Evolutionary conservation across 1,284 basidiomycete genomes (phyloP), one percentile per base, ranked within the genome.

Genomic region (Melampsora medusae): DNA sequence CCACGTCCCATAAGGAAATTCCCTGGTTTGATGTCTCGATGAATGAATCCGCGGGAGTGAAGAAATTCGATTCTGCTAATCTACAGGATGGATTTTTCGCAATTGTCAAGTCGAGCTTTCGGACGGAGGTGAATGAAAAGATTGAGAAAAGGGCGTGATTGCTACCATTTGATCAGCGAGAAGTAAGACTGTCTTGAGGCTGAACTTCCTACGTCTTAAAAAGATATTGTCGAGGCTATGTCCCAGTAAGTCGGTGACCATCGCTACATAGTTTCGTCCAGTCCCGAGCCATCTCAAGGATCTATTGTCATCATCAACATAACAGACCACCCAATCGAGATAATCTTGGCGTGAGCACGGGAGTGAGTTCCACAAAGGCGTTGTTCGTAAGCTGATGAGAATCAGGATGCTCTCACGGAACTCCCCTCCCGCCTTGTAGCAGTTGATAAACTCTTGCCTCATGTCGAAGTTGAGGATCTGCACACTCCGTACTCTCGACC

Each of bases 391-490:
- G 35, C 6, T 64, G 35, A 31, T 17, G 19, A 38, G 35, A 9
- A 31, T 35, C 61, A 28, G 10, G 61, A 64, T 31, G 25, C 22
- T n/a, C 69, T 72, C 65, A 72, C 50, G 82, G 81, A 46, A 83
- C 81, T 48, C 82, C 82, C 28, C 82, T 81, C 68, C 82, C 81
- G 35, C 82, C 82, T 14, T 82, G 81, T 4, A 83, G 79, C 16
- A 82, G 81, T 78, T 82, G 82, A 81, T 83, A 83, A 62, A 83
- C 81, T 77, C 82, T 83, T 66, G 82, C 82, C 77, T 83, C 82
- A 72, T 83, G 82, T 79, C 82, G 81, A 70, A 83, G 80, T 79
- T 83, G 82, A 25, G 82, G 82, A 78, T 83, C 82, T 79, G 82
- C 82, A 42, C 82, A 81, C 78, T 83, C 82, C 78, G 82, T 80